A percentile compares a stretch with the other conserved stretches of the same genome.
Conservation (phyloP, 352 stramenopile genomes). For the Synura sp. region DNA sequence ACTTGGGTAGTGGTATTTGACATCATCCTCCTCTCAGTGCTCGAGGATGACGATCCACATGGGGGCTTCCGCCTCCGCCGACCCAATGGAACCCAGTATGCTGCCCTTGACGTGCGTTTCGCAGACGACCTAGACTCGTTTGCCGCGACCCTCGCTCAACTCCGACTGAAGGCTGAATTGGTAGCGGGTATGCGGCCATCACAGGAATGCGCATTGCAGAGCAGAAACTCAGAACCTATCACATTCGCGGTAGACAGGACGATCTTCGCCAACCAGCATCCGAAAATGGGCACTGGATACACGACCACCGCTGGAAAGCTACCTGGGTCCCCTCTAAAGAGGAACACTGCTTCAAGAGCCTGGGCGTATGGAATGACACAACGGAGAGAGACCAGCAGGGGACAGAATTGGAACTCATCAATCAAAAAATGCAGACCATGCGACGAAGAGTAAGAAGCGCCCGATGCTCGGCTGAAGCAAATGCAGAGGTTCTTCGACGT, state of each 20-base stretch:
- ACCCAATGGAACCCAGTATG: neutral
- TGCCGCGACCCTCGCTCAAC: neutral
- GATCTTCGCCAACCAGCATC: neutral
- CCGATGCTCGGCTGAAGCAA: neutral
- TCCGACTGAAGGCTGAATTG: conserved; percentile 13
- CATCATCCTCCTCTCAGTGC: conserved; percentile 21
- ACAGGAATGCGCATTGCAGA: conserved; percentile 23
- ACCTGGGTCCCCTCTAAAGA: conserved; percentile 18
- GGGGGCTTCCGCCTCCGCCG: neutral
- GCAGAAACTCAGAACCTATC: conserved; percentile 14
- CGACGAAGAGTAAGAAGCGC: neutral
- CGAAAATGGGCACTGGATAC: neutral
- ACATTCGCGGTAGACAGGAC: neutral
- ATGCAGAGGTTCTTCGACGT: neutral
- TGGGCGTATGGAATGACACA: conserved; percentile 24
- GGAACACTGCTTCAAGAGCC: conserved; percentile 28
- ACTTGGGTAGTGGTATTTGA: conserved; percentile 11
- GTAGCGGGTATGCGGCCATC: neutral
- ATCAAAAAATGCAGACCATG: neutral
- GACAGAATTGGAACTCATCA: neutral
- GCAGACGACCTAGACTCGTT: conserved; percentile 7
- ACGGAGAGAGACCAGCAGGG: neutral
- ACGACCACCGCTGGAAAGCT: neutral
- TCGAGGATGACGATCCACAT: conserved; percentile 9
- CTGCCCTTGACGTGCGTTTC: neutral